Conservation (phyloP, 345 rosid species). For the Hypericum perforatum region DNA sequence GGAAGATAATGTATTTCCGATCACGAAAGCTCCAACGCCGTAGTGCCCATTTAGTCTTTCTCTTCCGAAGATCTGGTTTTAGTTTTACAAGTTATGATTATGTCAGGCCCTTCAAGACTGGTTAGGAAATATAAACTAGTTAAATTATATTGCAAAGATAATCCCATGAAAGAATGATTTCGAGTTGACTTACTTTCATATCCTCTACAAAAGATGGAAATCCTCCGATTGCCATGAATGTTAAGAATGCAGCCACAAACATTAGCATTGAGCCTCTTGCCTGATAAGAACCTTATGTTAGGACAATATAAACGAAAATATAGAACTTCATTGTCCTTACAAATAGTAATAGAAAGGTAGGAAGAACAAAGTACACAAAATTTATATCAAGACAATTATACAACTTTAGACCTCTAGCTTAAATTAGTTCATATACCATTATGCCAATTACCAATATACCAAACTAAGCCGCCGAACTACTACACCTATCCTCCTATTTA, state of each 20-base stretch:
- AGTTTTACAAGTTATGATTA: no score
- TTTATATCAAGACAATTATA: no score
- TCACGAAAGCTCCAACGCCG: constrained; percentile 34
- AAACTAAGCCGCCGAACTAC: no score
- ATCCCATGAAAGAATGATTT: not conserved
- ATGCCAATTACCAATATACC: no score
- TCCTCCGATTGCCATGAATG: constrained; percentile 47
- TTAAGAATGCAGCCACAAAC: constrained; percentile 37
- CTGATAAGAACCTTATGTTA: constrained; percentile 11
- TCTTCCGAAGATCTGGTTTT: constrained; percentile 29
- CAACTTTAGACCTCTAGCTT: no score
- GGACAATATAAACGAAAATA: not conserved
- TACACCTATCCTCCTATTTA: no score
- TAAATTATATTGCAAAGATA: not conserved
- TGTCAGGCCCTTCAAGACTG: no score
- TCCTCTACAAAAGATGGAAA: constrained; percentile 50
- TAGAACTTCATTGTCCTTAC: no score
- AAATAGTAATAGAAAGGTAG: no score
- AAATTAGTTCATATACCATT: no score
- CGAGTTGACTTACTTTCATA: constrained; percentile 26
- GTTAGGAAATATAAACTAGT: not conserved
- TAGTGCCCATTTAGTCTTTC: constrained; percentile 55
- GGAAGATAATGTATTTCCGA: constrained; percentile 42
- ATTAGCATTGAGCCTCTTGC: constrained; percentile 40
- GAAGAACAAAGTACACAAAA: no score